Base-by-base conservation (phyloP, 306 rosid genomes). In the Carpinus fangiana region DNA sequence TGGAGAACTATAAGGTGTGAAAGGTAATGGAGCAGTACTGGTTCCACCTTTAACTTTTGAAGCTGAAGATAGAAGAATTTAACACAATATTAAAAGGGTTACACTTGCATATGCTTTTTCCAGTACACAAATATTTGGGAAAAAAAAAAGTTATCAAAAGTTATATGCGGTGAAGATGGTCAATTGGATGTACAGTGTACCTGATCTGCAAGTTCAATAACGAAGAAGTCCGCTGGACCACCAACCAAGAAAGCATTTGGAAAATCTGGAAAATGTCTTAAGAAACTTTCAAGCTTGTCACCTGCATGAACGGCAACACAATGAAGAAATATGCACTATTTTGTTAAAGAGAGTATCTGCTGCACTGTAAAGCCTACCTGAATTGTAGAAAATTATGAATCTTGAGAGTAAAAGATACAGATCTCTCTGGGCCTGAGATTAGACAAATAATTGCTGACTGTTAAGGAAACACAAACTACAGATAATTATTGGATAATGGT, bases 31-130 rank as follows among this genome's bases (percentile, higher is more conserved):
- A 96, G 83, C 74, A 96, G 89, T 67, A 90, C 99, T 12, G 98
- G 99, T 89, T 96, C 99, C 85, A 93, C 93, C 85, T 96, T 96
- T 55, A 96, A 82, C 90, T 93, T 96, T 74, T 84, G 99, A 83
- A 96, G 93, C 99, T 96, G 96, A 77, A 12, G 66, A 70, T 47
- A 64, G 51, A 82, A 81, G 67, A 83, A 21, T 72, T 52, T 38
- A 3, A 73, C 28, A 2, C 60, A 26, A 9, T 23, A 50, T 56
- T 36, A 23, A 43, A 57, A 8, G 14, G 43, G 13, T 18, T n/a
- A 6, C 23, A 11, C 12, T 59, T 45, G 36, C 34, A 38, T 17
- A 64, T 31, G 45, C 14, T 64, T 36, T 64, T 64, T 34, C 70
- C 2, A 34, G 5, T 7, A 64, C 36, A 31, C 70, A 64, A 17